phyloP scores from a whole-genome alignment of 2,329 filamentous ascomycete genomes.

The Akanthomyces dipterigenus region DNA sequence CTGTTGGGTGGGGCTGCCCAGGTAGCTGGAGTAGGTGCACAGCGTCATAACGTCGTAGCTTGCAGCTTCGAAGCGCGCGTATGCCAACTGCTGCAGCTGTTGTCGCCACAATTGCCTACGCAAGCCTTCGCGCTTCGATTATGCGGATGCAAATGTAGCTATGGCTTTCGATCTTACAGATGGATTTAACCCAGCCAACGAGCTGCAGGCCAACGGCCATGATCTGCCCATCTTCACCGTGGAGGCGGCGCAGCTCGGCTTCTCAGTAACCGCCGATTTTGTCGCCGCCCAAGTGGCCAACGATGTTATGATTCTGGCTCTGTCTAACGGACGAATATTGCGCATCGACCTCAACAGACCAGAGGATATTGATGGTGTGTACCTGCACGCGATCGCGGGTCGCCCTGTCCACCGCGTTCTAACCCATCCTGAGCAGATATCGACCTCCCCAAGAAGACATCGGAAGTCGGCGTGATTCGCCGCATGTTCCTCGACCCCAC shows the following conservation, averaged over 20 bases:
- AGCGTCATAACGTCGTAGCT: conserved; percentile 8
- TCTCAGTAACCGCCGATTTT: conserved; percentile 90
- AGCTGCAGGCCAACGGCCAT: conserved; percentile 51
- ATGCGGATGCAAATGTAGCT: conserved; percentile 10
- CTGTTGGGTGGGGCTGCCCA: background rate
- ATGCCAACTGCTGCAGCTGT: background rate
- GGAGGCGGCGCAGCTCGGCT: conserved; percentile 86
- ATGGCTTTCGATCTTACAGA: conserved; percentile 38
- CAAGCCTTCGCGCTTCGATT: background rate
- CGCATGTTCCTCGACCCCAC: conserved; percentile 97
- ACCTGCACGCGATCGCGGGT: background rate
- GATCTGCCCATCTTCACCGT: conserved; percentile 89
- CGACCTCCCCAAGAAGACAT: conserved; percentile 87
- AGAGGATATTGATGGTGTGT: conserved; percentile 83
- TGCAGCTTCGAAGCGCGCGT: background rate
- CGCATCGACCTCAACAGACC: conserved; percentile 91
- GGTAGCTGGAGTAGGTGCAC: background rate
- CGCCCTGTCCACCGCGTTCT: background rate
- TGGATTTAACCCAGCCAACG: conserved; percentile 63
- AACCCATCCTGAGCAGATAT: conserved; percentile 59
- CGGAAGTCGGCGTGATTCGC: conserved; percentile 85
- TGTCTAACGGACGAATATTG: conserved; percentile 86
- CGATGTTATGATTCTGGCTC: conserved; percentile 87
- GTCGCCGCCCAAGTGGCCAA: conserved; percentile 95
- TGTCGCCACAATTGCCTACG: background rate